Base-by-base conservation (phyloP, 2,329 filamentous ascomycete genomes). In the Xylariaceae sp. region DNA sequence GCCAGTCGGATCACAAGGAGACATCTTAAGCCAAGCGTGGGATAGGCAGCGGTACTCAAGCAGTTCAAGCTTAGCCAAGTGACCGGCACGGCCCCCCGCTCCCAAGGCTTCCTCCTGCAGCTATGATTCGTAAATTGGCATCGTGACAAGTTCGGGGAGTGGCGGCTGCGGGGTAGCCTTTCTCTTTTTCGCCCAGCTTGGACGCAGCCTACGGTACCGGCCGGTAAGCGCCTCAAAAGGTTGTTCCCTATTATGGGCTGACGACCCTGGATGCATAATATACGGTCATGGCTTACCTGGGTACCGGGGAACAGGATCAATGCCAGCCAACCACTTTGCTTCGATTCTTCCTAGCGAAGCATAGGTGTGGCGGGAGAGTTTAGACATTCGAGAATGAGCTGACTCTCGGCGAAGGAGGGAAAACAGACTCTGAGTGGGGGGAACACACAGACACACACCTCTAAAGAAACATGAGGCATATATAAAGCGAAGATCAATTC, bases 1-100 rank as follows among this genome's bases (percentile, higher is more conserved):
- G 45, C 60, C 60, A 62, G 60, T 62, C 51, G 53, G 53, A 62
- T 60, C 44, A 44, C 60, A 45, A 26, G 50, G 49, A 60, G 34
- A 46, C n/a, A 62, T 60, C 56, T 56, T 9, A 24, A 56, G 29
- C 8, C 29, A 50, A 51, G 40, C 37, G 51, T 31, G 51, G 52
- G 56, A 61, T 50, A 48, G 43, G 39, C 51, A 39, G 52, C 46
- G 40, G 33, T 26, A 51, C 44, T 52, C 52, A 56, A 53, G 45
- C 48, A 31, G 28, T 6, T 36, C 33, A 36, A 36, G 33, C 53
- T 51, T 51, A 28, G 60, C 60, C 56, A 62, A 60, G 60, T 56
- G 33, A 34, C 33, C 56, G 45, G 37, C 52, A 51, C 40, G 34
- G 33, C 47, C 55, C 56, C 60, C 43, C 49, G 56, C n/a, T n/a